Base-by-base conservation (phyloP, 2,329 filamentous ascomycete species). In the Reticulascus tulasneorum region DNA sequence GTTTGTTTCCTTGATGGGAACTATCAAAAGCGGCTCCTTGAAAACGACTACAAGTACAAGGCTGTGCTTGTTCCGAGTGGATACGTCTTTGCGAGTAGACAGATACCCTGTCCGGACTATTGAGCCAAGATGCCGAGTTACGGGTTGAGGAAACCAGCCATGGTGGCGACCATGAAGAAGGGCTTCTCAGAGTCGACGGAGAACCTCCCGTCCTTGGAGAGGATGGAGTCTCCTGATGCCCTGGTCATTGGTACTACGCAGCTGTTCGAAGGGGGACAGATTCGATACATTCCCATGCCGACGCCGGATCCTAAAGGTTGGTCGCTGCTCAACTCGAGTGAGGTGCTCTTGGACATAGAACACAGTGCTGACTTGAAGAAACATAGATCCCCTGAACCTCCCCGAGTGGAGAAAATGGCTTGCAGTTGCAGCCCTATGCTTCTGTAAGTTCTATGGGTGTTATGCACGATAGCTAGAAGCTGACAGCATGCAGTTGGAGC, bases 391-490 rank as follows among this genome's bases (percentile, higher is more conserved):
- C 6, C 37, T 58, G 17, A 56, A 59, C 32, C 43, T 58, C 9
- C 50, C 53, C 4, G 29, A 44, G 10, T 55, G 55, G 53, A 45
- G 55, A 22, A 60, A 59, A 31, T 56, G 54, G 53, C 27, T 49
- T 3, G 50, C 54, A 18, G 49, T 60, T 9, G 48, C 29, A 7
- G 44, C 49, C 10, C 38, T 58, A 18, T 52, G 51, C 34, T 48
- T 56, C 24, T 56, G 56, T 58, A 49, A 45, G 56, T 45, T 22
- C 11, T 6, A 3, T n/a, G 9, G 6, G 2, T 3, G 11, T 5
- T 7, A 9, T 7, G 6, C 13, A n/a, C 7, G n/a, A 9, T 3
- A 16, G 5, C 4, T 5, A 15, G 10, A 27, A 10, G 10, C 35
- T 42, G n/a, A 44, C 10, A 1, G 2, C 5, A 9, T n/a, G 16